Evolutionary conservation across 768 basidiomycete genomes (phyloP), one percentile per base, ranked within the genome.

Genomic region (Pisolithus sp.): DNA sequence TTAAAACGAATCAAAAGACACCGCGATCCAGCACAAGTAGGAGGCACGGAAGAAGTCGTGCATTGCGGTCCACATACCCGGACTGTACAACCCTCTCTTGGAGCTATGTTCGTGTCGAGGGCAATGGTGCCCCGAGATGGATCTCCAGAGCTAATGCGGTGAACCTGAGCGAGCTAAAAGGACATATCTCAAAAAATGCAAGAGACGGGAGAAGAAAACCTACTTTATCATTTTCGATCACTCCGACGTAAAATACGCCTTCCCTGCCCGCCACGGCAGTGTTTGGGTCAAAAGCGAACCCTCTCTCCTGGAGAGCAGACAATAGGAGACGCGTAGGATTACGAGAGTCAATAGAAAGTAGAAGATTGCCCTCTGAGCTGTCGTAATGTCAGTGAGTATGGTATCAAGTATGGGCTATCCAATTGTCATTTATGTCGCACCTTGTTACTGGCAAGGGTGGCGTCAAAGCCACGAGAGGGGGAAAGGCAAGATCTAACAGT

Each of bases 321-420:
- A 90, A 71, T 6, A 91, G 73, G 5, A 83, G 66, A 30, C 75
- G 71, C 0, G 84, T 78, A 0, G 89, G 86, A 55, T 85, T 89
- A 17, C 66, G 57, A 36, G 68, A 61, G 55, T 86, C 70, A 2
- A 90, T 65, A 5, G 75, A 62, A 46, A 82, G 75, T 40, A 92
- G 69, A 57, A 92, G 74, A 59, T 90, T 92, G 3, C 88, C 89
- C 66, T 86, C 81, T 6, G 79, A 75, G 26, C 86, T 86, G 54
- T 13, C 17, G 18, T 15, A 20, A 23, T 18, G 17, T 26, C 18
- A 39, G 23, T 30, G 41, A 24, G 37, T 21, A 51, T 18, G n/a
- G 24, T 23, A 38, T 3, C 8, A 24, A 15, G 20, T 41, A 17
- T n/a, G 31, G 12, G 23, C 30, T 30, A 40, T 38, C 17, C 41